phyloP scores from a whole-genome alignment of 2,329 filamentous ascomycete species.

The Thyridium curvatum region DNA sequence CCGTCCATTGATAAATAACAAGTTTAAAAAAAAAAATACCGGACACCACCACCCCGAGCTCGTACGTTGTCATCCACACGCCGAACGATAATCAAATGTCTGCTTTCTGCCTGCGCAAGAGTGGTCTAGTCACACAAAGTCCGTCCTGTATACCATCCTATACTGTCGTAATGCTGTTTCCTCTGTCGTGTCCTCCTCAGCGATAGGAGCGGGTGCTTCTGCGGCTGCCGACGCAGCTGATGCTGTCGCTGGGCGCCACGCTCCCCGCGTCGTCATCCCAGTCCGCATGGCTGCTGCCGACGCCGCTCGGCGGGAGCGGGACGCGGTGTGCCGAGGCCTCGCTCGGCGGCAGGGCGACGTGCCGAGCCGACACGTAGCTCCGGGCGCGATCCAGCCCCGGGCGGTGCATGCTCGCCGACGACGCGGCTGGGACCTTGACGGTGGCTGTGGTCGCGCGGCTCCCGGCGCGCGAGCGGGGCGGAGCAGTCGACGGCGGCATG shows the following conservation, averaged over 20 bases:
- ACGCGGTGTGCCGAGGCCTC: constrained; percentile 22
- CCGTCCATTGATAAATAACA: too few relatives aligned
- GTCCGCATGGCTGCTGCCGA: constrained; percentile 29
- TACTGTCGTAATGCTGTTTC: too few relatives aligned
- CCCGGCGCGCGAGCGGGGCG: constrained; percentile 19
- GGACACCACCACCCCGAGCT: too few relatives aligned
- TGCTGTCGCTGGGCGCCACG: constrained; percentile 54
- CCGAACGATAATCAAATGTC: too few relatives aligned
- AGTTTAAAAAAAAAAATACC: too few relatives aligned
- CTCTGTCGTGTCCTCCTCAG: too few relatives aligned
- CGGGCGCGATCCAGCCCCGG: constrained; percentile 5
- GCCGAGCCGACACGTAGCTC: constrained; percentile 18
- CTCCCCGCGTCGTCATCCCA: constrained; percentile 40
- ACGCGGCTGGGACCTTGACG: constrained; percentile 10
- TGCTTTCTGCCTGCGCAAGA: too few relatives aligned
- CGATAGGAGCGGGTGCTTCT: constrained; percentile 19
- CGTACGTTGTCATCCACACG: too few relatives aligned
- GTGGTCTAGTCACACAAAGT: too few relatives aligned
- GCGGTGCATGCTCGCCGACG: constrained; percentile 1
- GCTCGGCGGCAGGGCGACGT: constrained; percentile 14
- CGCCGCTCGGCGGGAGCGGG: constrained; percentile 32
- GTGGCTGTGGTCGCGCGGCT: constrained; percentile 17
- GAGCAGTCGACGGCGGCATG: constrained; percentile 20
- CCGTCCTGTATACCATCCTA: too few relatives aligned
- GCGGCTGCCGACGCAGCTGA: constrained; percentile 49